These are phyloP conservation scores for Pilobolus umbonatus DNA, from an alignment of 192 early-diverging fungal genomes.

Conservation along the genomic window DNA sequence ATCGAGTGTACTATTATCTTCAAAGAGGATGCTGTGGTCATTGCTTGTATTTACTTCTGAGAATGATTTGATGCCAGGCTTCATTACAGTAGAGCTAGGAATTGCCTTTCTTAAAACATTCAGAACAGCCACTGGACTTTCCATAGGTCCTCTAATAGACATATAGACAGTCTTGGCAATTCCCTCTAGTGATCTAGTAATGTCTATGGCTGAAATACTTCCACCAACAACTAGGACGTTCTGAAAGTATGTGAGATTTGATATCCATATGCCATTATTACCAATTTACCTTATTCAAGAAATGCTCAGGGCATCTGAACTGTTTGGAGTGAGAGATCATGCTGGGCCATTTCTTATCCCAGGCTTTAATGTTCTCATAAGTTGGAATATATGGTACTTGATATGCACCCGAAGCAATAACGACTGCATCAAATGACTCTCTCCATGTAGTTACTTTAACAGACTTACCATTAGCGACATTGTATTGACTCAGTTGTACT, in stretches of 20 bases:
- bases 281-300: slow-evolving; percentile 13
- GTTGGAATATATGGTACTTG: slow-evolving; percentile 13
- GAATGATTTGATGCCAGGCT: slow-evolving; percentile 4
- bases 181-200: slow-evolving; percentile 2
- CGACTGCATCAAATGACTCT: slow-evolving; percentile 19
- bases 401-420: slow-evolving; percentile 15
- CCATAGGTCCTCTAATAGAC: neutral
- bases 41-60: slow-evolving; percentile 6
- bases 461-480: neutral
- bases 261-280: neutral
- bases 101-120: slow-evolving; percentile 3
- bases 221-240: slow-evolving; percentile 18
- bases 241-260: slow-evolving; percentile 12
- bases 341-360: slow-evolving; percentile 15
- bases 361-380: slow-evolving; percentile 5
- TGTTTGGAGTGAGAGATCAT: slow-evolving; percentile 20
- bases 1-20: slow-evolving; percentile 47
- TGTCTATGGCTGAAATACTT: slow-evolving; percentile 14
- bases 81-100: neutral
- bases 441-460: neutral
- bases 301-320: slow-evolving; percentile 11
- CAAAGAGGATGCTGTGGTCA: slow-evolving; percentile 34
- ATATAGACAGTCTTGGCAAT: slow-evolving; percentile 14
- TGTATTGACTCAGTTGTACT: neutral
- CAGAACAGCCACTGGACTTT: neutral